A percentile compares a stretch with the other conserved stretches of the same genome.
Evolutionary conservation across 2,329 filamentous ascomycete genomes (phyloP).

Genomic region (Penicillium sp.): DNA sequence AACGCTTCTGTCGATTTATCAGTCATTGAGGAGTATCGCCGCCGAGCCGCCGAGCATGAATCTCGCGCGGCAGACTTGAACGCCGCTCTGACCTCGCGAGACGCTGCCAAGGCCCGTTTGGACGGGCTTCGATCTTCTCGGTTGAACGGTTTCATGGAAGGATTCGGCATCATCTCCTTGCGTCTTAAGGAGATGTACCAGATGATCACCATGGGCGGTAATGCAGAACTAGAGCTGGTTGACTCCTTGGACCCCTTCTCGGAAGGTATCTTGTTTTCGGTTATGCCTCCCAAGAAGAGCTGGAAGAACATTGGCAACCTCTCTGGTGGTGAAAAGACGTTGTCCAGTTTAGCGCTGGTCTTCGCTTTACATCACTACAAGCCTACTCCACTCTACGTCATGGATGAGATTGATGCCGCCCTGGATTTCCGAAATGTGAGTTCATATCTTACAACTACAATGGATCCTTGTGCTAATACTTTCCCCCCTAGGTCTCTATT

Average conservation of each 20-base stretch:
- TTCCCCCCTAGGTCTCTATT: slow-evolving; percentile 70
- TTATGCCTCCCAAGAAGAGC: slow-evolving; percentile 99
- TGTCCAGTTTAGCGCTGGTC: slow-evolving; percentile 89
- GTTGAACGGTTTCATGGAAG: slow-evolving; percentile 96
- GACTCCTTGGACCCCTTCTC: slow-evolving; percentile 95
- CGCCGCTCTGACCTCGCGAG: slow-evolving; percentile 70
- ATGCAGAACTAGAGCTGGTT: slow-evolving; percentile 93
- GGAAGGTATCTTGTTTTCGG: slow-evolving; percentile 92
- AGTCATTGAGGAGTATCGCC: slow-evolving; percentile 83
- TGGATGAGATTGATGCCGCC: slow-evolving; percentile 99
- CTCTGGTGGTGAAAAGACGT: slow-evolving; percentile 93
- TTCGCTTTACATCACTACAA: slow-evolving; percentile 98
- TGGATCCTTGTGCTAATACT: slow-evolving; percentile 9
- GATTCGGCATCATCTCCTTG: slow-evolving; percentile 88
- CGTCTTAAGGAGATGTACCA: slow-evolving; percentile 99
- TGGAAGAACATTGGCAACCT: slow-evolving; percentile 99
- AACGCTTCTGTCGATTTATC: slow-evolving; percentile 83
- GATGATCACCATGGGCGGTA: slow-evolving; percentile 99
- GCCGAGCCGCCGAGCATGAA: slow-evolving; percentile 77
- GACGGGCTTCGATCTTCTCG: slow-evolving; percentile 87
- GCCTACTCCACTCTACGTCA: slow-evolving; percentile 94
- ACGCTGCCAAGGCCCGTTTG: slow-evolving; percentile 83
- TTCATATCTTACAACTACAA: slow-evolving; percentile 25
- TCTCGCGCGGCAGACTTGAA: slow-evolving; percentile 79
- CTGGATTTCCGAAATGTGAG: slow-evolving; percentile 96